These are phyloP conservation scores for Cajanus cajan DNA, from an alignment of 306 rosid genomes.

Conservation along the genomic window DNA sequence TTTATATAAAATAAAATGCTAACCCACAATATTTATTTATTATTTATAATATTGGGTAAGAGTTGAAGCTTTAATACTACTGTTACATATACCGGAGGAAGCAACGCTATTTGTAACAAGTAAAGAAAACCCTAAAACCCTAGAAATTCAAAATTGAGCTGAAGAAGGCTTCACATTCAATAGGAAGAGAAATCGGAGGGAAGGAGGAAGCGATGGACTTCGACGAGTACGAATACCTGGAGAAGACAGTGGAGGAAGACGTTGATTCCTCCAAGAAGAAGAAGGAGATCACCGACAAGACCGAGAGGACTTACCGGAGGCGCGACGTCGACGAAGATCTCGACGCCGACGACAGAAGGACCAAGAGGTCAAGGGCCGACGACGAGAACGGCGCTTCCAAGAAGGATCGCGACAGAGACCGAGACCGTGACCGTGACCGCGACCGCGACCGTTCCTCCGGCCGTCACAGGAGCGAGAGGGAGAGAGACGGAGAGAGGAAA, in stretches of 20 bases:
- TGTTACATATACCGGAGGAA: background rate
- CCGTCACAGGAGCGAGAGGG: slow-evolving; percentile 54
- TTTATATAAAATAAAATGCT: too few relatives aligned
- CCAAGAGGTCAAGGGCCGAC: slow-evolving; percentile 58
- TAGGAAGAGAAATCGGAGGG: background rate
- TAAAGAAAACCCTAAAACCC: slow-evolving; percentile 40
- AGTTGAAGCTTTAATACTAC: background rate
- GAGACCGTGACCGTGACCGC: slow-evolving; percentile 42
- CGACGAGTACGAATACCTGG: slow-evolving; percentile 97
- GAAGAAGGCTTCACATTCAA: background rate
- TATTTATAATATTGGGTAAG: too few relatives aligned
- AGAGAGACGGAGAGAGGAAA: slow-evolving; percentile 40
- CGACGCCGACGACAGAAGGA: slow-evolving; percentile 52
- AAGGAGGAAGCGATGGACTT: slow-evolving; percentile 59
- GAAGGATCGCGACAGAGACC: slow-evolving; percentile 47
- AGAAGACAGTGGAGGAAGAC: slow-evolving; percentile 88
- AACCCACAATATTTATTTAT: too few relatives aligned
- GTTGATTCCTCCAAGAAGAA: slow-evolving; percentile 56
- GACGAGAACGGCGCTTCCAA: slow-evolving; percentile 74
- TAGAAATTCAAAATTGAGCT: slow-evolving; percentile 19
- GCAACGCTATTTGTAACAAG: background rate
- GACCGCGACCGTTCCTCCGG: slow-evolving; percentile 39
- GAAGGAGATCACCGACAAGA: slow-evolving; percentile 48
- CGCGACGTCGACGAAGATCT: slow-evolving; percentile 62
- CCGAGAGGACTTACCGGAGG: slow-evolving; percentile 64